Percentiles rank a stretch among this genome's conserved stretches.
These are phyloP conservation scores for Warburgia ugandensis DNA, from an alignment of 164 flowering plant species.

Conservation along the genomic window DNA sequence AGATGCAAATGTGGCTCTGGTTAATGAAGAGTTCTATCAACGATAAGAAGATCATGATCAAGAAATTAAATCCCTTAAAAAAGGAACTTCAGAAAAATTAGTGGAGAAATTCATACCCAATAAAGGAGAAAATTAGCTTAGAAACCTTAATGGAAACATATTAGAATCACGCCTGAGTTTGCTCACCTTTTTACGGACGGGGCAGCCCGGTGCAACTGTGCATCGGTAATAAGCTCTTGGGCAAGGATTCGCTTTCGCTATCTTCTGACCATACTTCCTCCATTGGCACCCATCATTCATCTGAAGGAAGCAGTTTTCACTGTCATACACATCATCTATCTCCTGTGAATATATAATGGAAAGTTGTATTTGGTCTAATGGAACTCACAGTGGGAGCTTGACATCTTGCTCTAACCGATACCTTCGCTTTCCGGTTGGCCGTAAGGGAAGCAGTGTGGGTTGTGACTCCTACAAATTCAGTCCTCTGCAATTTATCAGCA, in stretches of 20 bases:
- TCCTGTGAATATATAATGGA: no score
- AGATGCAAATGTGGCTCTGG: neutral
- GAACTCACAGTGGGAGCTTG: conserved; percentile 61
- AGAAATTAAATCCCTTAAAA: no score
- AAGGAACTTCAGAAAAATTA: neutral
- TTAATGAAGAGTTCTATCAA: neutral
- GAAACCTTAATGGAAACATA: no score
- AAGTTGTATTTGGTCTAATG: neutral
- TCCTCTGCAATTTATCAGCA: conserved; percentile 21
- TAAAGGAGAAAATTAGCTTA: neutral
- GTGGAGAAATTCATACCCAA: neutral
- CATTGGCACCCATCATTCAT: conserved; percentile 84
- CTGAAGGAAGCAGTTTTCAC: no score
- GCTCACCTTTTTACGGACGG: conserved; percentile 68
- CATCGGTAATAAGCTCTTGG: conserved; percentile 80
- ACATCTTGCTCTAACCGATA: conserved; percentile 83
- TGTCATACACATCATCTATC: no score
- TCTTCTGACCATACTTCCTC: conserved; percentile 79
- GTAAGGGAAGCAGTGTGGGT: conserved; percentile 23
- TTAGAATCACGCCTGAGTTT: no score
- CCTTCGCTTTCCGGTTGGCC: conserved; percentile 61
- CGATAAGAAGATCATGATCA: no score
- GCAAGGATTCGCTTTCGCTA: conserved; percentile 72
- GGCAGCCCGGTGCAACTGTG: conserved; percentile 68
- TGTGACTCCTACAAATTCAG: conserved; percentile 25